phyloP scores from a whole-genome alignment of 1,284 basidiomycete species.

The Amylostereum areolatum region DNA sequence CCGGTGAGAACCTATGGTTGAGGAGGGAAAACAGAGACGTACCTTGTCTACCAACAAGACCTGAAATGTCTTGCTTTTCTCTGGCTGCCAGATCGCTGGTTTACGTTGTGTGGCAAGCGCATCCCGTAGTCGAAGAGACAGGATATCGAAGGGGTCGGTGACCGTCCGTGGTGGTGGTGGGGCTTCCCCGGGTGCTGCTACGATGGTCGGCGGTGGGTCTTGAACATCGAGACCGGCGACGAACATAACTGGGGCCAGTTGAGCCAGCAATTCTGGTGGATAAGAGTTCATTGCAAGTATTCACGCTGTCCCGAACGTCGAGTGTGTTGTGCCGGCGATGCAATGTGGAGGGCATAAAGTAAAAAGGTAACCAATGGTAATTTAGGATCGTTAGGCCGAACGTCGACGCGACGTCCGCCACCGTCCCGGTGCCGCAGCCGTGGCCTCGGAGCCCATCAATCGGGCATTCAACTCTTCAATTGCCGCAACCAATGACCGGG shows the following conservation, averaged over 20 bases:
- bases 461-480: no score
- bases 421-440: no score
- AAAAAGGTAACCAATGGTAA: no score
- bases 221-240: slow-evolving; percentile 70
- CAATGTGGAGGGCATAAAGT: no score
- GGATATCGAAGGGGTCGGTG: slow-evolving; percentile 49
- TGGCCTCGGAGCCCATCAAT: no score
- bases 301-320: no score
- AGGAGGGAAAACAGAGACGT: slow-evolving; percentile 13
- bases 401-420: no score
- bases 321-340: no score
- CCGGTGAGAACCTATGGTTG: not conserved
- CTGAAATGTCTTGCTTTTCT: slow-evolving; percentile 72
- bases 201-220: slow-evolving; percentile 13
- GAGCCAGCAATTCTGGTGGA: slow-evolving; percentile 76
- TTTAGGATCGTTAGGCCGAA: no score
- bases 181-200: slow-evolving; percentile 13
- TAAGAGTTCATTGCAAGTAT: slow-evolving; percentile 98
- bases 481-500: no score
- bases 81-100: slow-evolving; percentile 56
- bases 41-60: slow-evolving; percentile 78
- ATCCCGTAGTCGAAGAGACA: slow-evolving; percentile 54
- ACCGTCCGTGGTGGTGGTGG: slow-evolving; percentile 14
- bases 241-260: slow-evolving; percentile 89
- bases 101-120: slow-evolving; percentile 57